These are phyloP conservation scores for Cladosporium velox DNA, from an alignment of 2,329 filamentous ascomycete species.

Conservation along the genomic window DNA sequence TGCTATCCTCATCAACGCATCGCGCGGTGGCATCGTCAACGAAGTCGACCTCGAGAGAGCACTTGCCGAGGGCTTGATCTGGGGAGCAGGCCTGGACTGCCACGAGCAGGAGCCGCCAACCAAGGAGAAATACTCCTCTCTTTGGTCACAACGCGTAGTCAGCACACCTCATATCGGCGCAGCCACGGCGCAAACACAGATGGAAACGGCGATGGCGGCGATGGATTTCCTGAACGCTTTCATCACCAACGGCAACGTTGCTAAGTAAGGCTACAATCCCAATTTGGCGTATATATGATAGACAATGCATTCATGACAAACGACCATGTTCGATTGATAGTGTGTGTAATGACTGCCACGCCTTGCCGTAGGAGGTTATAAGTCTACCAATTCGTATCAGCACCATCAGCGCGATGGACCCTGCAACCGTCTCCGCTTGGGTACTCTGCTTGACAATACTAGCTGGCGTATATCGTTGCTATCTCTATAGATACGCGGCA, in stretches of 20 bases:
- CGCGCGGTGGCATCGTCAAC: conserved; percentile 38
- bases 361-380: neutral
- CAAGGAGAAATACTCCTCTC: conserved; percentile 29
- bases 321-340: neutral
- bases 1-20: conserved; percentile 37
- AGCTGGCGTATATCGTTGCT: no score
- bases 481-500: no score
- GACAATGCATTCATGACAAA: neutral
- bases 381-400: neutral
- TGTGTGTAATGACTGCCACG: neutral
- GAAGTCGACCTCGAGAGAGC: conserved; percentile 33
- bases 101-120: conserved; percentile 35
- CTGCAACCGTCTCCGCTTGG: no score
- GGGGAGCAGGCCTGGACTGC: conserved; percentile 37
- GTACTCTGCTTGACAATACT: no score
- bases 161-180: conserved; percentile 52
- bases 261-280: neutral
- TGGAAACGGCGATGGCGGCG: conserved; percentile 41
- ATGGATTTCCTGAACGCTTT: conserved; percentile 31
- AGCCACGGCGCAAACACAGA: conserved; percentile 43
- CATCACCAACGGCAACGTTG: neutral
- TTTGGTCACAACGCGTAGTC: conserved; percentile 35
- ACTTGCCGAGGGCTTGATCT: conserved; percentile 30
- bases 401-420: neutral
- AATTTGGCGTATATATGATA: neutral